Percentiles rank a stretch among this genome's conserved stretches.
Evolutionary conservation across 495 filamentous ascomycete species (phyloP).

Genomic region (Tetracladium setigerum): DNA sequence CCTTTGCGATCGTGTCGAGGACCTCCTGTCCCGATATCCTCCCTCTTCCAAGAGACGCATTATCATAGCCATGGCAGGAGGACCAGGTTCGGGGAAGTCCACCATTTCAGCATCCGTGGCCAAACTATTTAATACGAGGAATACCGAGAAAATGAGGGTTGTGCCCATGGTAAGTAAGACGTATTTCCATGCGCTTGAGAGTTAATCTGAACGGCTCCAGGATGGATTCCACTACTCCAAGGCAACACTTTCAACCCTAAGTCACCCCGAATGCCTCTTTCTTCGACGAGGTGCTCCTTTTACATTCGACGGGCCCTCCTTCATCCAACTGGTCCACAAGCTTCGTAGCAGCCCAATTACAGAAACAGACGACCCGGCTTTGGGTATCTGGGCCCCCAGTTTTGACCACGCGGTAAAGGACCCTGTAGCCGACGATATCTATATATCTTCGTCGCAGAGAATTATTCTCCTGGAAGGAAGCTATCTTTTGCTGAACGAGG

Average conservation of each 20-base stretch:
- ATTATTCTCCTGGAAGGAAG: slow-evolving; percentile 36
- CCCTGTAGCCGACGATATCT: slow-evolving; percentile 29
- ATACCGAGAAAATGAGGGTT: too few species aligned
- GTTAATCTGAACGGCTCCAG: background rate
- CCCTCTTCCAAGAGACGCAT: slow-evolving; percentile 10
- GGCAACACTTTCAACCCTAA: slow-evolving; percentile 27
- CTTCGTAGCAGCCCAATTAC: slow-evolving; percentile 10
- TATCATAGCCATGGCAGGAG: slow-evolving; percentile 33
- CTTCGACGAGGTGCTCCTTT: slow-evolving; percentile 33
- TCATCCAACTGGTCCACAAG: slow-evolving; percentile 27
- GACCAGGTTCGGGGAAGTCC: slow-evolving; percentile 38
- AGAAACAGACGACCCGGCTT: background rate
- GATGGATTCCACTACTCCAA: slow-evolving; percentile 36
- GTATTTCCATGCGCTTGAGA: too few species aligned
- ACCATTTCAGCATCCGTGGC: slow-evolving; percentile 24
- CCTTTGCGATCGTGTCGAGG: too few species aligned
- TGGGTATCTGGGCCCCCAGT: slow-evolving; percentile 24
- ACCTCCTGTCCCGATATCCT: too few species aligned
- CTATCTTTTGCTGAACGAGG: slow-evolving; percentile 18
- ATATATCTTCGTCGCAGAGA: slow-evolving; percentile 24
- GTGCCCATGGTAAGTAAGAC: too few species aligned
- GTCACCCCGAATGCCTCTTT: slow-evolving; percentile 30
- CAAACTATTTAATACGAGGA: slow-evolving; percentile 22
- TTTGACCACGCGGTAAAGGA: slow-evolving; percentile 36
- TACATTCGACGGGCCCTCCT: slow-evolving; percentile 31